These are phyloP conservation scores for Piloderma croceum DNA, from an alignment of 768 basidiomycete genomes.

Conservation along the genomic window DNA sequence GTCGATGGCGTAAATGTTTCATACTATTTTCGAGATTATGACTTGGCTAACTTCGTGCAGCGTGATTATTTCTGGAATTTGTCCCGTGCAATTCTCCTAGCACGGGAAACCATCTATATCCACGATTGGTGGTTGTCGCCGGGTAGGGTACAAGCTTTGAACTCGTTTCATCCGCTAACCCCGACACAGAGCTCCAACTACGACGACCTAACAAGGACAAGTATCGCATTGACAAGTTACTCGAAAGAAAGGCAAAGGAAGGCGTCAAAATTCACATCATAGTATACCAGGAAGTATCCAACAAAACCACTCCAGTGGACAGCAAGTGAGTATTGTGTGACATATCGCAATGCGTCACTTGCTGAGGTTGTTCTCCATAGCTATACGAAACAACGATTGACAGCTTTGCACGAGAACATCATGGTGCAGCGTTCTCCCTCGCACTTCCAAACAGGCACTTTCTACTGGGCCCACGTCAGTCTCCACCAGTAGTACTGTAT, in stretches of 20 bases:
- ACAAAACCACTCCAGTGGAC: conserved; percentile 88
- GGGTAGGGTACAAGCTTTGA: conserved; percentile 35
- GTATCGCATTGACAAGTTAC: conserved; percentile 80
- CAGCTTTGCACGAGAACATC: conserved; percentile 82
- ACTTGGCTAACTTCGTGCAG: conserved; percentile 32
- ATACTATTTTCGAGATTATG: not conserved
- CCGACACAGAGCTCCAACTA: conserved; percentile 62
- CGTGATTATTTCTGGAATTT: conserved; percentile 99
- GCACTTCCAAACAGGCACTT: conserved; percentile 95
- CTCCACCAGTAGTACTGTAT: no score
- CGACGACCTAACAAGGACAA: conserved; percentile 79
- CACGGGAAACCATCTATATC: conserved; percentile 85
- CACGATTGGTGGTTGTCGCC: conserved; percentile 99
- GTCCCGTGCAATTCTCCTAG: conserved; percentile 83
- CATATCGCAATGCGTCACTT: conserved; percentile 1
- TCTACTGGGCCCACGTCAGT: conserved; percentile 96
- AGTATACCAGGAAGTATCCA: conserved; percentile 94
- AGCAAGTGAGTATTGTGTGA: conserved; percentile 67
- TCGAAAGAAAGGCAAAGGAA: conserved; percentile 89
- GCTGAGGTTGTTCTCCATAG: conserved; percentile 27
- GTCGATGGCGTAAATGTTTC: conserved; percentile 79
- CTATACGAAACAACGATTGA: conserved; percentile 82
- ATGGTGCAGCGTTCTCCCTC: conserved; percentile 96
- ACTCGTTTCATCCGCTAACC: not conserved
- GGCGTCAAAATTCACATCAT: conserved; percentile 96